Evolutionary conservation across 2,329 filamentous ascomycete species (phyloP).

Genomic region (Talaromyces verruculosus): DNA sequence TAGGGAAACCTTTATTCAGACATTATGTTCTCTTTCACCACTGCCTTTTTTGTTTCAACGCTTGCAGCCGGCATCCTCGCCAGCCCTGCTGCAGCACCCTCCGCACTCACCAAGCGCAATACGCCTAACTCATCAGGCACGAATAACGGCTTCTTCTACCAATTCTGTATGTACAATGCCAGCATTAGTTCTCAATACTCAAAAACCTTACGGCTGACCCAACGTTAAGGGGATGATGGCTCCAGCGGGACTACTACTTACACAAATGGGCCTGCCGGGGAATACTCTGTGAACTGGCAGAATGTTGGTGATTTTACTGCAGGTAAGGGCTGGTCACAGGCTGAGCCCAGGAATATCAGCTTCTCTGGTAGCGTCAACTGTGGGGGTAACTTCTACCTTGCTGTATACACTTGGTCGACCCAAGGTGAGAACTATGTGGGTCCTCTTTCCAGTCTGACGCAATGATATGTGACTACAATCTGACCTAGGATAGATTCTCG

Average conservation of each 20-base stretch:
- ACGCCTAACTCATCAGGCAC: not conserved
- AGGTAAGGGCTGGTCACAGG: not conserved
- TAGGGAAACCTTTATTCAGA: not conserved
- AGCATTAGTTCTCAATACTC: not conserved
- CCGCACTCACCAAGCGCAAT: not conserved
- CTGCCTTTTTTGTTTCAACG: not conserved
- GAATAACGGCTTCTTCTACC: slow-evolving; percentile 7
- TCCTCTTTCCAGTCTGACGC: not conserved
- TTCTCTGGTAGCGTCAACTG: slow-evolving; percentile 2
- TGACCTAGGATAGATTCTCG: slow-evolving; percentile 2
- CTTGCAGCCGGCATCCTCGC: not conserved
- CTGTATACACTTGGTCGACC: slow-evolving; percentile 8
- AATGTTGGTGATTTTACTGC: slow-evolving; percentile 5
- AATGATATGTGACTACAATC: not conserved
- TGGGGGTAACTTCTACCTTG: slow-evolving; percentile 2
- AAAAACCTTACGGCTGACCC: not conserved
- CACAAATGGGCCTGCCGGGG: not conserved
- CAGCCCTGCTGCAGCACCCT: not conserved
- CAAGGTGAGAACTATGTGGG: slow-evolving; percentile 1
- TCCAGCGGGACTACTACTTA: not conserved
- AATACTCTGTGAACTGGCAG: slow-evolving; percentile 2
- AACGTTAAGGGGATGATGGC: slow-evolving; percentile 1
- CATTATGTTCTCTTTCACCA: slow-evolving; percentile 3
- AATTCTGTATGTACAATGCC: slow-evolving; percentile 6
- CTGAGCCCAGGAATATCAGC: not conserved